Evolutionary conservation across 2,329 filamentous ascomycete genomes (phyloP), one percentile per base, ranked within the genome.

Genomic region (Fusarium odoratissimum): DNA sequence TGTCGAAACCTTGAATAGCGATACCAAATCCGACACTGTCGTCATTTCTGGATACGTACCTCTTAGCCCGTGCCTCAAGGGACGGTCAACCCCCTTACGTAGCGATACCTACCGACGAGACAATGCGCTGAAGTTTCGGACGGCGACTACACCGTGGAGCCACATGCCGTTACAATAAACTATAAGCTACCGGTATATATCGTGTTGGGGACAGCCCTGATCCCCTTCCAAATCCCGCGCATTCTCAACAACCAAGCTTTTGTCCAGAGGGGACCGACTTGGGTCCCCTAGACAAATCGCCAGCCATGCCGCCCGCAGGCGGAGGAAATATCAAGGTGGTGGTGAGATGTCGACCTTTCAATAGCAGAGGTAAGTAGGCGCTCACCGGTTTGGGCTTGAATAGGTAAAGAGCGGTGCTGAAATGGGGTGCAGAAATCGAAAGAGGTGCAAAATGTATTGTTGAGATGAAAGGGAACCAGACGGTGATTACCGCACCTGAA

Each of bases 281-380:
- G 69, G 82, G 81, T 82, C 82, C 81, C 82, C 80, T 75, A 71
- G 73, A 73, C 74, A 65, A 69, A 66, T 63, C 65, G 71, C 74
- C 75, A 77, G 74, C 60, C 78, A 83, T 83, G 82, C 78, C 82
- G 75, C 82, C 86, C 69, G 85, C 89, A 77, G 93, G 93, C 80
- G 95, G 93, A 85, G 95, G 96, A 81, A 99, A 99, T 82, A 99
- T 99, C 84, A 99, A 99, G 91, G 96, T 99, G 86, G 96, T 99
- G 87, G 96, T 99, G 87, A 91, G 96, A 86, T 92, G 93, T 78
- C 91, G 96, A 81, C 96, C 96, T 56, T 99, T 99, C 86, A 99
- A 99, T 83, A 91, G 91, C 80, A 91, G 95, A 95, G 94, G 95
- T 95, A 87, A 67, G 86, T 76, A 46, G 23, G 62, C 41, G 51